Conservation (phyloP, 208 protist genomes). For the Vickermania spadyakhi region DNA sequence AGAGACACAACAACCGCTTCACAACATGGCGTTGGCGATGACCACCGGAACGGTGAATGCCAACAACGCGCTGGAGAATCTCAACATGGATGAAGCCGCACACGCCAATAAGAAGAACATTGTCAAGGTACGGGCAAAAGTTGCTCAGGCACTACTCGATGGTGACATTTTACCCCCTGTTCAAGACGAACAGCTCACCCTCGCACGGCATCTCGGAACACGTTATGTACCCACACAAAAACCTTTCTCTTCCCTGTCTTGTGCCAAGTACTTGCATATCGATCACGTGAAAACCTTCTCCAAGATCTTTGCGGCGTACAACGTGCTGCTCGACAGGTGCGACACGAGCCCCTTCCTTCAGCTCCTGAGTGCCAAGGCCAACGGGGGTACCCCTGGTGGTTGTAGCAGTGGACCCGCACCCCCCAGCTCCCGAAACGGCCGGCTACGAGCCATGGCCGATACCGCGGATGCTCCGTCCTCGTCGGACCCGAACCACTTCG, state of each 20-base stretch:
- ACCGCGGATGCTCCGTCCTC: not conserved
- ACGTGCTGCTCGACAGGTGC: conserved; percentile 8
- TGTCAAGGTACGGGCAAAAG: conserved; percentile 28
- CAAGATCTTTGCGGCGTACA: conserved; percentile 29
- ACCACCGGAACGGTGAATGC: not conserved
- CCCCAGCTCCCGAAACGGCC: not conserved
- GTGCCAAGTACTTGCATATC: conserved; percentile 32
- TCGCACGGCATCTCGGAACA: conserved; percentile 47
- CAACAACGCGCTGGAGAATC: not conserved
- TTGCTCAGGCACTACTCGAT: conserved; percentile 31
- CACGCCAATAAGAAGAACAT: conserved; percentile 8
- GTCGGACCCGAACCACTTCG: conserved; percentile 11
- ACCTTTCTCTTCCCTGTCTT: conserved; percentile 46
- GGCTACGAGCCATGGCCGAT: not conserved
- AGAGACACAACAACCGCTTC: not conserved
- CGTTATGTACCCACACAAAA: conserved; percentile 73
- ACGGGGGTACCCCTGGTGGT: not conserved
- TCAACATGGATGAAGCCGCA: not conserved
- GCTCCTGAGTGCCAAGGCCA: not conserved
- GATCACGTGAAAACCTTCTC: conserved; percentile 38
- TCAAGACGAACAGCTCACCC: conserved; percentile 18
- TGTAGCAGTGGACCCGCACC: not conserved
- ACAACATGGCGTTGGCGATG: not conserved
- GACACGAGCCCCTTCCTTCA: not conserved
- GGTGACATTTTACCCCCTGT: conserved; percentile 15